A percentile compares a stretch with the other conserved stretches of the same genome.
These are phyloP conservation scores for Pythium sp. DNA, from an alignment of 352 stramenopile species.

Conservation along the genomic window DNA sequence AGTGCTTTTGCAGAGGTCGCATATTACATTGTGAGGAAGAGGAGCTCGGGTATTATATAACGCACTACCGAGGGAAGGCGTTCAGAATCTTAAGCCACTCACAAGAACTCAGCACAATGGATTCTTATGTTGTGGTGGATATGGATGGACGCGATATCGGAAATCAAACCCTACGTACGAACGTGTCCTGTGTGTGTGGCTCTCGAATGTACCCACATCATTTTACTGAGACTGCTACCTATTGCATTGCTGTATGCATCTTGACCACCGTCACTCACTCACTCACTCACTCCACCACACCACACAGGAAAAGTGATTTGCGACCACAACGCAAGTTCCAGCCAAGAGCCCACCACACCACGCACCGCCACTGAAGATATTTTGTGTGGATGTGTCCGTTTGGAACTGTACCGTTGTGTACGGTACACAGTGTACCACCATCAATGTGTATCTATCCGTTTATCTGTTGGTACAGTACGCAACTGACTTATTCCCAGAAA, in stretches of 20 bases:
- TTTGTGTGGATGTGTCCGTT: slow-evolving; percentile 12
- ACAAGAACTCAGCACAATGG: not conserved
- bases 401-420: not conserved
- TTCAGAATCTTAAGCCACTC: not conserved
- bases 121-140: not conserved
- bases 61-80: too few species aligned
- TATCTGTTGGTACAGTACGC: not conserved
- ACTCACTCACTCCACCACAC: not conserved
- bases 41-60: not conserved
- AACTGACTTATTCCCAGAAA: not conserved
- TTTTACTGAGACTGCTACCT: too few species aligned
- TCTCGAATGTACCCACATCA: not conserved
- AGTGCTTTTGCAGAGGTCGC: not conserved
- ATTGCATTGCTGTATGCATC: too few species aligned
- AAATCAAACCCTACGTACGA: not conserved
- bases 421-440: not conserved
- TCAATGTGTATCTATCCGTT: slow-evolving; percentile 4
- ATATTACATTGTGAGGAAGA: not conserved
- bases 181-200: not conserved
- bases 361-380: not conserved
- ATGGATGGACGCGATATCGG: not conserved
- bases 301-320: not conserved
- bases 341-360: not conserved
- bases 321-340: not conserved
- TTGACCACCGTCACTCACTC: not conserved